Evolutionary conservation across 148 eudicot species (phyloP).

Genomic region (Bassia scoparia): DNA sequence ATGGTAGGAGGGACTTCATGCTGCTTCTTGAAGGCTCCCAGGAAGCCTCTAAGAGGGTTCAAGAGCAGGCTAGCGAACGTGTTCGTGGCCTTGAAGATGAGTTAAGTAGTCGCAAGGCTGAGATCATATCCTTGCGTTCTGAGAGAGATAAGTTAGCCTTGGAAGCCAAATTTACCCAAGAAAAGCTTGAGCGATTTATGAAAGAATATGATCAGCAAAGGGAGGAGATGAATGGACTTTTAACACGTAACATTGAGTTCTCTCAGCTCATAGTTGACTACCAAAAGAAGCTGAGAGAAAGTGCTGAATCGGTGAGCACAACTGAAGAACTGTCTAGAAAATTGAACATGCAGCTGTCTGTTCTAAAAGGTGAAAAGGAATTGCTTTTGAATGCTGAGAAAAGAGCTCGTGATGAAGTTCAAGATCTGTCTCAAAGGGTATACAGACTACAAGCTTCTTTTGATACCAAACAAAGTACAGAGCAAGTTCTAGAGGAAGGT

Average conservation of each 20-base stretch:
- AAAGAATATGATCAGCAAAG: constrained; percentile 83
- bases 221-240: constrained; percentile 58
- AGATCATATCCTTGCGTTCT: constrained; percentile 55
- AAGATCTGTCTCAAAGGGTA: constrained; percentile 74
- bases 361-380: constrained; percentile 75
- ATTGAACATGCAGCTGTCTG: constrained; percentile 71
- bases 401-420: constrained; percentile 85
- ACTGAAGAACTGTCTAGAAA: constrained; percentile 73
- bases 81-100: constrained; percentile 70
- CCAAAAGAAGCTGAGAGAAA: constrained; percentile 73
- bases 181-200: constrained; percentile 69
- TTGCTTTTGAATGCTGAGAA: constrained; percentile 71
- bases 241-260: constrained; percentile 84
- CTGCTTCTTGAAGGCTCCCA: constrained; percentile 58
- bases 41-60: constrained; percentile 53
- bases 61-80: constrained; percentile 60
- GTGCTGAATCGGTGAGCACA: constrained; percentile 60
- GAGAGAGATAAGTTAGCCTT: constrained; percentile 65
- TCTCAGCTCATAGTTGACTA: constrained; percentile 77
- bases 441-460: constrained; percentile 82
- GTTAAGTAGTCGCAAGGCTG: constrained; percentile 53
- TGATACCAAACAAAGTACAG: constrained; percentile 72
- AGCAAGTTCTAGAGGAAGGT: constrained; percentile 82
- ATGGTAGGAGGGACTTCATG: constrained; percentile 46
- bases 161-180: constrained; percentile 65